These are phyloP conservation scores for Ceratocystis papillata DNA, from an alignment of 2,329 filamentous ascomycete species.

Conservation along the genomic window DNA sequence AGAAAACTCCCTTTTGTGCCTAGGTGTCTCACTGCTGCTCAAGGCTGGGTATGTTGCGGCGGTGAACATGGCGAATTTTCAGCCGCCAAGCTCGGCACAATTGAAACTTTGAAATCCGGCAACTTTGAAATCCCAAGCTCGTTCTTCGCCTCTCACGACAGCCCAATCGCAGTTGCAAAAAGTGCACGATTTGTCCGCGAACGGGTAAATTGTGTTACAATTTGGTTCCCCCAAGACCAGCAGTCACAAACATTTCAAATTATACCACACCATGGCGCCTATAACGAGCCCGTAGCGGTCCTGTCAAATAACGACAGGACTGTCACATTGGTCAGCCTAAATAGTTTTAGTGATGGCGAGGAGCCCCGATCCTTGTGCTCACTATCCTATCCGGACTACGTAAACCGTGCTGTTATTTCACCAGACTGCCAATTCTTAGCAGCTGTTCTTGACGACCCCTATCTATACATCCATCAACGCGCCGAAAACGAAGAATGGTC, in stretches of 20 bases:
- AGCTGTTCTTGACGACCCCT: constrained; percentile 78
- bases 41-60: constrained; percentile 84
- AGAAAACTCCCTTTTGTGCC: constrained; percentile 61
- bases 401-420: constrained; percentile 91
- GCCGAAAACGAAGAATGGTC: constrained; percentile 31
- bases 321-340: constrained; percentile 70
- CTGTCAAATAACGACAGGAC: constrained; percentile 87
- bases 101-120: constrained; percentile 5
- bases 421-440: constrained; percentile 72
- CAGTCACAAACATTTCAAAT: constrained; percentile 26
- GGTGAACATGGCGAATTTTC: constrained; percentile 82
- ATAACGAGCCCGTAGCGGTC: constrained; percentile 50
- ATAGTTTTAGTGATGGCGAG: constrained; percentile 41
- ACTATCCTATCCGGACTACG: constrained; percentile 66
- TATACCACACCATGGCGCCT: constrained; percentile 31
- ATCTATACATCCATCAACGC: constrained; percentile 69
- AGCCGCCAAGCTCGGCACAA: constrained; percentile 51
- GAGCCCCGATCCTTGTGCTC: constrained; percentile 52
- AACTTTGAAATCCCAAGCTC: constrained; percentile 1
- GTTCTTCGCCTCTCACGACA: not conserved
- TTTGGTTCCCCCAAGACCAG: constrained; percentile 46
- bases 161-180: constrained; percentile 28
- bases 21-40: constrained; percentile 75
- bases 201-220: constrained; percentile 55
- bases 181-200: constrained; percentile 47